A percentile compares a stretch with the other conserved stretches of the same genome.
phyloP scores from a whole-genome alignment of 805 yeast species.

The Teunomyces pallodes region DNA sequence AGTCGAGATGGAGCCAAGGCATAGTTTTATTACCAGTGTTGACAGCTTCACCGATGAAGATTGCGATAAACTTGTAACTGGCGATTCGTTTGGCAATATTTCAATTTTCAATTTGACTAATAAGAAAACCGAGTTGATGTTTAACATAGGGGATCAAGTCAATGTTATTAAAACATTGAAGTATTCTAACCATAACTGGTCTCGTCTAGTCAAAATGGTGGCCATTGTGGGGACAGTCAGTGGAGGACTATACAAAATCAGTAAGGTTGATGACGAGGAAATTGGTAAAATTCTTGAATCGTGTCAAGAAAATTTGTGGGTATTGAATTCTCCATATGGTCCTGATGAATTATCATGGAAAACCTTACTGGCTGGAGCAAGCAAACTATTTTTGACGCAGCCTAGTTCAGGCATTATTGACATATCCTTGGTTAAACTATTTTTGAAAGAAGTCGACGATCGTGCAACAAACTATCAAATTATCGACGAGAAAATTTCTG shows the following conservation, averaged over 20 bases:
- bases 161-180: constrained; percentile 17
- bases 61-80: constrained; percentile 12
- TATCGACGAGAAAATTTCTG: background rate
- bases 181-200: background rate
- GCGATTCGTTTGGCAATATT: constrained; percentile 32
- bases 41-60: constrained; percentile 1
- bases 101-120: constrained; percentile 8
- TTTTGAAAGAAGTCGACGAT: background rate
- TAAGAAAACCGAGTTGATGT: constrained; percentile 11
- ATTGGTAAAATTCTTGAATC: background rate
- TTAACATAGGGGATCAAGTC: constrained; percentile 29
- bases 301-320: background rate
- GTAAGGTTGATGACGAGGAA: background rate
- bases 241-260: constrained; percentile 24
- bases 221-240: constrained; percentile 26
- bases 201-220: background rate
- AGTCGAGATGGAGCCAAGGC: background rate
- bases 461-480: background rate
- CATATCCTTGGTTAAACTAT: background rate
- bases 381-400: background rate
- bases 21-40: constrained; percentile 5
- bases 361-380: background rate
- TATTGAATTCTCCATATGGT: background rate
- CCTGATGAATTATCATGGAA: background rate
- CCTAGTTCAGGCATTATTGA: background rate